A percentile compares a stretch with the other conserved stretches of the same genome.
Evolutionary conservation across 371 early-diverging fungal genomes (phyloP).

Genomic region (Smittium culicis): DNA sequence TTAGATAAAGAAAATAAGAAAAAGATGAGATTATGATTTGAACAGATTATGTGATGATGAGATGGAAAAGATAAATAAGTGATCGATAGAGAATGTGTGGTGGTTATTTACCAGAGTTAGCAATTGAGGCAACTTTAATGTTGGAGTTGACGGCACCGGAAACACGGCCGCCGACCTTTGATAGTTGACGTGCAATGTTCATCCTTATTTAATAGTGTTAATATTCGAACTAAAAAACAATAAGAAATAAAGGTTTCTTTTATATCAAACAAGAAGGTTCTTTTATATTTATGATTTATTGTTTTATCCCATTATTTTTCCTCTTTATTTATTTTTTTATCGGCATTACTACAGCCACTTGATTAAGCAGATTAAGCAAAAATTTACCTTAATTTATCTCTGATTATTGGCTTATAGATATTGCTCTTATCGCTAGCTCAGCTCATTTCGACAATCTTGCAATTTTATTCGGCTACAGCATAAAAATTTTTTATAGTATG

Average conservation of each 20-base stretch:
- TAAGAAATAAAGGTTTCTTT: neutral
- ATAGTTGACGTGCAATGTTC: slow-evolving; percentile 3
- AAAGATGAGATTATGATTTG: neutral
- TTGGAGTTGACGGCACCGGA: slow-evolving; percentile 30
- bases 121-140: no score
- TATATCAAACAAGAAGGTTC: neutral
- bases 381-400: neutral
- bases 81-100: neutral
- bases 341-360: neutral
- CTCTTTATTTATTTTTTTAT: slow-evolving; percentile 2
- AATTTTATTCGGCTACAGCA: neutral
- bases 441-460: neutral
- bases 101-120: slow-evolving; percentile 1
- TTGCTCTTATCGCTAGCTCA: neutral
- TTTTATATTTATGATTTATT: neutral
- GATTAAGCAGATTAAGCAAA: neutral
- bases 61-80: neutral
- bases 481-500: no score
- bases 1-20: no score
- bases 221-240: slow-evolving; percentile 5
- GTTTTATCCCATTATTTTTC: neutral
- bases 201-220: neutral
- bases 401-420: neutral
- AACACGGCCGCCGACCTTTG: neutral
- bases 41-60: neutral